These are phyloP conservation scores for Hypoxylon rubiginosum DNA, from an alignment of 2,329 filamentous ascomycete species.

Conservation along the genomic window DNA sequence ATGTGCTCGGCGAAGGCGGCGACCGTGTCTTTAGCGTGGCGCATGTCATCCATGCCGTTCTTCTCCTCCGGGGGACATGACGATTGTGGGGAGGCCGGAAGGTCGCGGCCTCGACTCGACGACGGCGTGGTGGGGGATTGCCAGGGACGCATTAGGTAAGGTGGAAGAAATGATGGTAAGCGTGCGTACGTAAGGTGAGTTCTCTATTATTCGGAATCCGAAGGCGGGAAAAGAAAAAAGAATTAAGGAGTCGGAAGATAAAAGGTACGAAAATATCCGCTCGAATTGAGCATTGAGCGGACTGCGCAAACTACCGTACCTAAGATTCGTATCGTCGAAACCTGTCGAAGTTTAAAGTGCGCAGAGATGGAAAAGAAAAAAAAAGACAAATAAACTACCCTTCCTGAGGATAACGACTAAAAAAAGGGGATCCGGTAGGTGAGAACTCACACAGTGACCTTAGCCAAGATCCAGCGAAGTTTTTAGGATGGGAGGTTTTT, in stretches of 20 bases:
- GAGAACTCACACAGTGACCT: conserved; percentile 29
- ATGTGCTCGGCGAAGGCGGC: conserved; percentile 43
- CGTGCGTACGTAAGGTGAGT: conserved; percentile 2
- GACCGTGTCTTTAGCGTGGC: conserved; percentile 45
- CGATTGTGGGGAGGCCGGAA: neutral
- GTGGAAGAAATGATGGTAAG: too few relatives aligned
- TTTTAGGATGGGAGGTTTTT: conserved; percentile 15
- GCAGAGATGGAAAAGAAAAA: neutral
- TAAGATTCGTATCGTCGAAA: conserved; percentile 1
- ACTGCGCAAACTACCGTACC: conserved; percentile 4
- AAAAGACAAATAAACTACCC: conserved; percentile 21
- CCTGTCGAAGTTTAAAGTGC: conserved; percentile 23
- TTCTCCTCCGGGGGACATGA: conserved; percentile 6
- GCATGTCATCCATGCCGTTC: conserved; percentile 46
- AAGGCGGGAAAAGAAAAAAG: too few relatives aligned
- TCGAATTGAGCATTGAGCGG: neutral
- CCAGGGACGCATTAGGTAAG: conserved; percentile 26
- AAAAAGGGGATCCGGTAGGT: conserved; percentile 8
- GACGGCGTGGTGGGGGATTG: neutral
- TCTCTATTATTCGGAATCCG: neutral
- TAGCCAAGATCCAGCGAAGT: conserved; percentile 11
- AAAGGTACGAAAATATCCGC: neutral
- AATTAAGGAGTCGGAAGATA: neutral
- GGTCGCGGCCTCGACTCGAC: neutral
- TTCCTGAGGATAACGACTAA: conserved; percentile 24